These are phyloP conservation scores for Trichoderma sp. DNA, from an alignment of 2,329 filamentous ascomycete species.

Conservation along the genomic window DNA sequence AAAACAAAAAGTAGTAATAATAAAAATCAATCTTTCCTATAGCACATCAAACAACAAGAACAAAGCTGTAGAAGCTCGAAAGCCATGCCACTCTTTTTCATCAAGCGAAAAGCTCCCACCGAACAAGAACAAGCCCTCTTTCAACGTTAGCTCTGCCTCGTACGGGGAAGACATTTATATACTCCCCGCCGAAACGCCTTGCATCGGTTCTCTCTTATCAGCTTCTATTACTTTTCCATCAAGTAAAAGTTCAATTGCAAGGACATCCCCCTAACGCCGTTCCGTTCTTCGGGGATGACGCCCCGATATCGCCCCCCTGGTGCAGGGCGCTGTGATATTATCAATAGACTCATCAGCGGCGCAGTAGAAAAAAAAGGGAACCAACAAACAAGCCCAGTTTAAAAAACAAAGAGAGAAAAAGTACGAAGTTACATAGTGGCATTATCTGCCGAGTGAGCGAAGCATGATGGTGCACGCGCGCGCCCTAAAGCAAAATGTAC, in stretches of 20 bases:
- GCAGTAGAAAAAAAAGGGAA: background rate
- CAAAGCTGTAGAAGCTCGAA: background rate
- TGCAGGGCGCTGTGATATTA: background rate
- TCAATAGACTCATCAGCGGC: background rate
- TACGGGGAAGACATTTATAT: background rate
- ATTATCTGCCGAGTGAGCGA: background rate
- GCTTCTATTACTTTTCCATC: background rate
- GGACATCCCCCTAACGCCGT: background rate
- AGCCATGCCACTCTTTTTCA: background rate
- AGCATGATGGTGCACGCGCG: background rate
- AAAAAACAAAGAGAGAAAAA: background rate
- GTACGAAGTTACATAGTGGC: background rate
- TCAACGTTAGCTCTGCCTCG: background rate
- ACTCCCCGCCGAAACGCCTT: background rate
- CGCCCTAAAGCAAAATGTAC: background rate
- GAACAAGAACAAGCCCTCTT: background rate
- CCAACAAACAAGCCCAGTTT: background rate
- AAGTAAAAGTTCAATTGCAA: background rate
- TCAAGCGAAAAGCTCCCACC: background rate
- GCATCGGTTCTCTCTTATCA: background rate
- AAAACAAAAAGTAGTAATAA: background rate
- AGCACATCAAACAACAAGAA: background rate
- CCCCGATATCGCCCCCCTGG: slow-evolving; percentile 11
- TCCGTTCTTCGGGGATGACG: slow-evolving; percentile 1
- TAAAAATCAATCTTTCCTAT: background rate